Base-by-base conservation (phyloP, 2,329 filamentous ascomycete genomes). In the Beauveria australis region DNA sequence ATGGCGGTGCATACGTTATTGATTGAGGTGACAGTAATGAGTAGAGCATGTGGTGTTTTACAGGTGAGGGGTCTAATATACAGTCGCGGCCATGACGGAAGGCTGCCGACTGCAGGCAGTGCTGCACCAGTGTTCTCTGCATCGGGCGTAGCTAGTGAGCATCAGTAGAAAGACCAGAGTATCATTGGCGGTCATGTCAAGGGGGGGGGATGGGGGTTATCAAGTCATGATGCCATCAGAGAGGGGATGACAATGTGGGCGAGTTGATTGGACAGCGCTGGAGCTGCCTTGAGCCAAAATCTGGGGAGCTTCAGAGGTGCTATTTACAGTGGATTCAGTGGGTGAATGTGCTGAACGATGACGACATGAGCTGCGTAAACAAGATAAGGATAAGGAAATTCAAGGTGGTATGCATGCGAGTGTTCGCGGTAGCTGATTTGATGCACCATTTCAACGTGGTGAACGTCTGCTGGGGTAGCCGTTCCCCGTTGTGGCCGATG, bases 161-260 rank as follows among this genome's bases (percentile, higher is more conserved):
- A 37, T 26, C 28, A 44, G 53, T 33, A n/a, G 53, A 54, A 37
- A 1, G 18, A 22, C 30, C 1, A 44, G 52, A 40, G 19, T 19
- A 26, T 22, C 7, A 54, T 47, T 56, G 41, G 41, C 12, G 41
- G 24, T 43, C 22, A 19, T 49, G 14, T 9, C 18, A 22, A 3
- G 37, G n/a, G n/a, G 40, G 48, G 18, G 33, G 22, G n/a, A n/a
- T n/a, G n/a, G n/a, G n/a, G n/a, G n/a, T n/a, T 43, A 14, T 16
- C 40, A 43, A 37, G 51, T 60, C 54, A 57, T 57, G 54, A 57
- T 57, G 54, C 54, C 19, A 33, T 56, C 53, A 48, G 53, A 24
- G 57, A 59, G 47, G 57, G 49, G 33, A 53, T 60, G 40, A 53
- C 49, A 53, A 24, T 60, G 28, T 40, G 19, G 57, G 47, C 30